These are phyloP conservation scores for Leccinum uliginosum DNA, from an alignment of 768 basidiomycete species.

Conservation along the genomic window DNA sequence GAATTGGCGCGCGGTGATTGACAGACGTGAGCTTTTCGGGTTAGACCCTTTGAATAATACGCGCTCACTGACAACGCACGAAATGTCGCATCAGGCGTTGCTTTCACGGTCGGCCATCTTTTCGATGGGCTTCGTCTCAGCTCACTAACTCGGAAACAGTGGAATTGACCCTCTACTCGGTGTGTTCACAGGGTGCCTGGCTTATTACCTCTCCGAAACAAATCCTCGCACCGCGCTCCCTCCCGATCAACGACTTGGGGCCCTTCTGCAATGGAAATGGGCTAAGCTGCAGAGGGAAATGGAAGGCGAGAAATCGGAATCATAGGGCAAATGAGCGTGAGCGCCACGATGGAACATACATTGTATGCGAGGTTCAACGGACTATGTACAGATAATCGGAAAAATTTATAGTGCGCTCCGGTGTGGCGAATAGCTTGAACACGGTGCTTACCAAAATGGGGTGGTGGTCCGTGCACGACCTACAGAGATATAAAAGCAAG, in stretches of 20 bases:
- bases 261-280: slow-evolving; percentile 68
- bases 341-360: not conserved
- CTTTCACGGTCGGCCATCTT: slow-evolving; percentile 28
- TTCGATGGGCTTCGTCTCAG: not conserved
- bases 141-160: slow-evolving; percentile 33
- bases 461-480: slow-evolving; percentile 24
- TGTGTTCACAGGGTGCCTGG: slow-evolving; percentile 71
- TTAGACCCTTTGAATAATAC: not conserved
- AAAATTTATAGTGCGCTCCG: not conserved
- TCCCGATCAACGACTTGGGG: slow-evolving; percentile 48
- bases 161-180: slow-evolving; percentile 69
- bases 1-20: slow-evolving; percentile 15
- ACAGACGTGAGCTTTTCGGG: slow-evolving; percentile 1
- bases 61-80: slow-evolving; percentile 1
- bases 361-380: not conserved
- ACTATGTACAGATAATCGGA: too few species aligned
- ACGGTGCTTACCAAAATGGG: not conserved
- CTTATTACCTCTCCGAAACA: slow-evolving; percentile 76
- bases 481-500: slow-evolving; percentile 9
- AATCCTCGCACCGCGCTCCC: slow-evolving; percentile 69
- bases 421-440: not conserved
- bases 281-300: slow-evolving; percentile 33
- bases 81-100: slow-evolving; percentile 41
- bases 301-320: not conserved
- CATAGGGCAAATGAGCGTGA: not conserved